A percentile compares a stretch with the other conserved stretches of the same genome.
Evolutionary conservation across 805 yeast genomes (phyloP).

Genomic region (Cyberlindnera euphorbiae): DNA sequence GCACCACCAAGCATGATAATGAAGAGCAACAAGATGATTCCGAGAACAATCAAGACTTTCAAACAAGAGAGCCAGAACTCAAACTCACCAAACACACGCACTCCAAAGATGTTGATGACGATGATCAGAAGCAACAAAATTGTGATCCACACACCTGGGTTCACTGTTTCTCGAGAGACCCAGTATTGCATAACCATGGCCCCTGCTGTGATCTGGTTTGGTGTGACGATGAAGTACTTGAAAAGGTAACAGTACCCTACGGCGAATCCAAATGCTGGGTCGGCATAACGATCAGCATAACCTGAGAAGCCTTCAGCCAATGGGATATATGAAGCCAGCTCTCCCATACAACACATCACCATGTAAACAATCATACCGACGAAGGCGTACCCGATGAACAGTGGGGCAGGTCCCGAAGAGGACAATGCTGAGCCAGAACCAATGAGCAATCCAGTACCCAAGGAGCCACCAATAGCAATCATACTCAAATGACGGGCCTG

Average conservation of each 20-base stretch:
- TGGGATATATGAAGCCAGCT: conserved; percentile 64
- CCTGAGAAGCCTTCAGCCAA: conserved; percentile 62
- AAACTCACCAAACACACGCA: conserved; percentile 53
- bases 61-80: conserved; percentile 46
- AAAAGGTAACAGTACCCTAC: conserved; percentile 27
- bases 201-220: conserved; percentile 49
- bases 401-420: conserved; percentile 54
- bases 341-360: conserved; percentile 66
- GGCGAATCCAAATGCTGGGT: conserved; percentile 25
- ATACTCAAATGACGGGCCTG: conserved; percentile 53
- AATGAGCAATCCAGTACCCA: conserved; percentile 67
- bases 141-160: conserved; percentile 59
- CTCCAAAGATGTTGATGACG: conserved; percentile 47
- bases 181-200: conserved; percentile 47
- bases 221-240: conserved; percentile 25
- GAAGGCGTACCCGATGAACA: conserved; percentile 56
- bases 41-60: conserved; percentile 45
- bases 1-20: conserved; percentile 75
- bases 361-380: conserved; percentile 70
- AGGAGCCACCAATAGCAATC: conserved; percentile 68
- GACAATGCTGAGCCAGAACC: conserved; percentile 57
- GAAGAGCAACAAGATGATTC: conserved; percentile 40
- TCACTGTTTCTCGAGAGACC: conserved; percentile 37
- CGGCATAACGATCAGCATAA: conserved; percentile 44
- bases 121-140: conserved; percentile 36